These are phyloP conservation scores for Bipolaris sorokiniana DNA, from an alignment of 2,329 filamentous ascomycete species.

Conservation along the genomic window DNA sequence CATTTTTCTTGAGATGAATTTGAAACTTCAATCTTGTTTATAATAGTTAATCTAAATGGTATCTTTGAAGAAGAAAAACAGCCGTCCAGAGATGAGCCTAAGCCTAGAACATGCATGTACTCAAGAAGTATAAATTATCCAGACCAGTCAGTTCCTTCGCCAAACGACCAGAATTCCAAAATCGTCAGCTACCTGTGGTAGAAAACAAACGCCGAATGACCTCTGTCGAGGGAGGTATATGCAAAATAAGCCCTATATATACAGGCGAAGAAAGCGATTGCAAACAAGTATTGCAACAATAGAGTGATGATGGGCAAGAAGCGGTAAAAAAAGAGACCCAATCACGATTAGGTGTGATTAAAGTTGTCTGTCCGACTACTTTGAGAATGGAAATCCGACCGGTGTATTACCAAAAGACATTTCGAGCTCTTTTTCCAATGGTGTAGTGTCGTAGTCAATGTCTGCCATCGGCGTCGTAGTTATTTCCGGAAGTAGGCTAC, in stretches of 20 bases:
- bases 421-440: constrained; percentile 41
- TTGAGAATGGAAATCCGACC: constrained; percentile 16
- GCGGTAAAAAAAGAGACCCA: neutral
- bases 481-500: constrained; percentile 8
- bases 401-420: constrained; percentile 33
- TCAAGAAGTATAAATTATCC: neutral
- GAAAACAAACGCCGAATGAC: constrained; percentile 5
- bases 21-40: neutral
- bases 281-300: neutral
- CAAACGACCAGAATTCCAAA: neutral
- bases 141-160: neutral
- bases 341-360: neutral
- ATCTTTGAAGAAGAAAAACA: neutral
- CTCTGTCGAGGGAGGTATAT: constrained; percentile 2
- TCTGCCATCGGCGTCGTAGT: constrained; percentile 12
- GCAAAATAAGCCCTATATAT: constrained; percentile 12
- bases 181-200: neutral
- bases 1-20: neutral
- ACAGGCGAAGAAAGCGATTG: neutral
- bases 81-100: neutral
- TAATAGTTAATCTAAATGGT: constrained; percentile 9
- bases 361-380: neutral
- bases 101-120: neutral
- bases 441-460: constrained; percentile 24
- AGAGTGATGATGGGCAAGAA: neutral